phyloP scores from a whole-genome alignment of 1,139 yeast species.

The Pichia sp. region DNA sequence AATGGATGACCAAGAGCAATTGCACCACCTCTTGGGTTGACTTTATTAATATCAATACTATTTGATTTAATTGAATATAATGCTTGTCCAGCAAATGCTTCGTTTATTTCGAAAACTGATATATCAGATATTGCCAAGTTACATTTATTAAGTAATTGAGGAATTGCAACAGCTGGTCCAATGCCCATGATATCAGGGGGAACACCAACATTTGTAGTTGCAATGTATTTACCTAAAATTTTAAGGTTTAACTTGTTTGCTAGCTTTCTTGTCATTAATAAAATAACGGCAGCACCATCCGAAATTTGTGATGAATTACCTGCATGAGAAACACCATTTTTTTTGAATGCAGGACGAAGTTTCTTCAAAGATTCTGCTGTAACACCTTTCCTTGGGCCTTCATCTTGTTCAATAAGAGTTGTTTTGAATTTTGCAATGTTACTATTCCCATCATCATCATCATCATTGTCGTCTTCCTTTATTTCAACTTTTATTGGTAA shows the following conservation, averaged over 20 bases:
- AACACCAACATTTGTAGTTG: constrained; percentile 75
- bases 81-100: constrained; percentile 95
- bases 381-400: constrained; percentile 86
- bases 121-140: constrained; percentile 62
- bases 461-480: constrained; percentile 39
- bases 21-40: constrained; percentile 93
- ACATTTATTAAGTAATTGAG: constrained; percentile 61
- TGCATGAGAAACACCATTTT: constrained; percentile 82
- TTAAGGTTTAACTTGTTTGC: constrained; percentile 70
- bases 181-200: constrained; percentile 97
- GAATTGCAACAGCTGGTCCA: constrained; percentile 94
- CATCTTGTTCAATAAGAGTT: constrained; percentile 62
- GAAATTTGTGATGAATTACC: constrained; percentile 95
- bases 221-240: constrained; percentile 67
- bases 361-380: constrained; percentile 69
- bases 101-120: constrained; percentile 79
- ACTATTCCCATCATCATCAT: constrained; percentile 19
- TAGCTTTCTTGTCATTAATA: constrained; percentile 79
- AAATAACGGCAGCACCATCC: constrained; percentile 91
- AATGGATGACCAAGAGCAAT: constrained; percentile 94
- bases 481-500: constrained; percentile 58
- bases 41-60: constrained; percentile 63
- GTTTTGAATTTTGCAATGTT: constrained; percentile 29
- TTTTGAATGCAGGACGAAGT: constrained; percentile 81
- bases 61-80: constrained; percentile 62